These are phyloP conservation scores for Karstenula rhodostoma DNA, from an alignment of 2,329 filamentous ascomycete species.

Conservation along the genomic window DNA sequence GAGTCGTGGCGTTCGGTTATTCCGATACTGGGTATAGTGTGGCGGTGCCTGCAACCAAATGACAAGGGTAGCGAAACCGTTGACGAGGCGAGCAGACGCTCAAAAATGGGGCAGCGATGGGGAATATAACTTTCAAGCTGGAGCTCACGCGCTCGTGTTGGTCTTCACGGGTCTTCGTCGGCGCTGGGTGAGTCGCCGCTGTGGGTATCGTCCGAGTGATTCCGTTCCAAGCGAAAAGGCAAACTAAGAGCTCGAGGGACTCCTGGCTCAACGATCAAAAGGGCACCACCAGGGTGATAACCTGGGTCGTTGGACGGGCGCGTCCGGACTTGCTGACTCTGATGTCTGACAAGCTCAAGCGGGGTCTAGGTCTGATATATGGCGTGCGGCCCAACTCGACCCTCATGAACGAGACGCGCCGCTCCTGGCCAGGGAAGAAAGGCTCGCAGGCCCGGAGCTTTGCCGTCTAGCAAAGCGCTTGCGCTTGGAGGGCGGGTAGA, in stretches of 20 bases:
- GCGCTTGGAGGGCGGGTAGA: conserved; percentile 46
- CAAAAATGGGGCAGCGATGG: conserved; percentile 31
- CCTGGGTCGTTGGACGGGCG: conserved; percentile 38
- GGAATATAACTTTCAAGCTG: conserved; percentile 36
- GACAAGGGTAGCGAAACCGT: conserved; percentile 34
- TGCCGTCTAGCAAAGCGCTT: conserved; percentile 45
- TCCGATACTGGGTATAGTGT: conserved; percentile 22
- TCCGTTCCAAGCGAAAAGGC: conserved; percentile 35
- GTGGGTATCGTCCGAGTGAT: conserved; percentile 40
- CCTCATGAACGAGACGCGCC: conserved; percentile 34
- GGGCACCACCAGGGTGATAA: conserved; percentile 20
- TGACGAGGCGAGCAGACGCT: conserved; percentile 32
- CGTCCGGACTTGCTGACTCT: conserved; percentile 28
- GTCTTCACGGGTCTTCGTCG: conserved; percentile 32
- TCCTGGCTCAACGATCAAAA: conserved; percentile 27
- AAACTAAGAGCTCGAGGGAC: conserved; percentile 30
- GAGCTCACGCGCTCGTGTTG: conserved; percentile 36
- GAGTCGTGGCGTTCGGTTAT: conserved; percentile 32
- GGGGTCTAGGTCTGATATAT: conserved; percentile 43
- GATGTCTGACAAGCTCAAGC: conserved; percentile 28
- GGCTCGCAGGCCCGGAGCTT: conserved; percentile 34
- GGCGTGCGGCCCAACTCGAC: conserved; percentile 31
- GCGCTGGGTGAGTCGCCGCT: conserved; percentile 38
- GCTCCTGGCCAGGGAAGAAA: conserved; percentile 35
- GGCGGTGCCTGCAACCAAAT: conserved; percentile 33